These are phyloP conservation scores for Amniculicola lignicola DNA, from an alignment of 495 filamentous ascomycete species.

Conservation along the genomic window DNA sequence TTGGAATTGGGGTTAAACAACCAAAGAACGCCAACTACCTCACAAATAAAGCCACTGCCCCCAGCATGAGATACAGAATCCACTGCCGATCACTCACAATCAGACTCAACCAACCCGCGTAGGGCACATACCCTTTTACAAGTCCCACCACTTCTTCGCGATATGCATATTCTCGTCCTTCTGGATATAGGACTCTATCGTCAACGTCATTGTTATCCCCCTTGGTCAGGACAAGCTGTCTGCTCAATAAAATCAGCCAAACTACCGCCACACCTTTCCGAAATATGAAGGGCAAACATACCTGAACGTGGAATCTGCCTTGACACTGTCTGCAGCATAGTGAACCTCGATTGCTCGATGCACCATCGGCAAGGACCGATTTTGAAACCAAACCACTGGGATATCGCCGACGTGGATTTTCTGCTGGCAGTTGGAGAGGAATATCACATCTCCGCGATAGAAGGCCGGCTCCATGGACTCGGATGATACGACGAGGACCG, in stretches of 20 bases:
- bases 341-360: constrained; percentile 32
- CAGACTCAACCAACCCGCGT: background rate
- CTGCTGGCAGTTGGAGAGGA: constrained; percentile 34
- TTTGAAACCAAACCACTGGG: constrained; percentile 40
- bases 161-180: constrained; percentile 18
- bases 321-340: background rate
- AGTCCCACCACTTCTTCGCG: constrained; percentile 35
- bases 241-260: constrained; percentile 23
- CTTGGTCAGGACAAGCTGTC: constrained; percentile 36
- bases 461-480: constrained; percentile 44
- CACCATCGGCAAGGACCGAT: constrained; percentile 41
- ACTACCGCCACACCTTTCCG: too few relatives aligned
- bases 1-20: too few relatives aligned
- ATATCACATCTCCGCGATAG: constrained; percentile 40
- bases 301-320: background rate
- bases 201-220: constrained; percentile 38
- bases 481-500: constrained; percentile 34
- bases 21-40: too few relatives aligned
- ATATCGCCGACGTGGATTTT: constrained; percentile 38
- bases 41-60: too few relatives aligned
- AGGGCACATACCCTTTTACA: constrained; percentile 34
- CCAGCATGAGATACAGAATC: constrained; percentile 5
- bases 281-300: background rate
- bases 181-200: constrained; percentile 35
- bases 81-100: background rate